These are phyloP conservation scores for Miscanthus sacchariflorus DNA, from an alignment of 202 grass and related monocot species.

Conservation along the genomic window DNA sequence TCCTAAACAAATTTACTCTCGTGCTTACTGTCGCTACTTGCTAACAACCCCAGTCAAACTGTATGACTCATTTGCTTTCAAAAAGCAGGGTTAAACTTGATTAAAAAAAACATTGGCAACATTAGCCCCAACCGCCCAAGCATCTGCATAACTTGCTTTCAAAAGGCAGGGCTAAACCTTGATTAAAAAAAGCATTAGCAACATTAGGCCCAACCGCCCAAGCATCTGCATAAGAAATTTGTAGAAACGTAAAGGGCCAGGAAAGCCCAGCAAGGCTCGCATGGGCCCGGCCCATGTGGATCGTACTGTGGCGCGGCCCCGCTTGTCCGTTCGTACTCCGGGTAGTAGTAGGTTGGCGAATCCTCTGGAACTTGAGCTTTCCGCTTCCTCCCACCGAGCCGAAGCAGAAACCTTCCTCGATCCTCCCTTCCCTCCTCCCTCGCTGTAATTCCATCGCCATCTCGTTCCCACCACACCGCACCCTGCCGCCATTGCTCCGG, in stretches of 20 bases:
- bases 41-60: no score
- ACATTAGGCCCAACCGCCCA: not conserved
- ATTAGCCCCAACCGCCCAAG: not conserved
- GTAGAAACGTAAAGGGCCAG: not conserved
- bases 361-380: conserved; percentile 41
- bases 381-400: conserved; percentile 20
- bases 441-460: not conserved
- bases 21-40: no score
- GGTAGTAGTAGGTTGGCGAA: conserved; percentile 13
- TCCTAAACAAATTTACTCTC: no score
- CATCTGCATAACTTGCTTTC: no score
- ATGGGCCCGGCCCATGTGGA: not conserved
- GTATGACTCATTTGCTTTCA: no score
- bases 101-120: no score
- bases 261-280: not conserved
- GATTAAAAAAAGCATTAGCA: no score
- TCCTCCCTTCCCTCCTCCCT: not conserved
- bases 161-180: no score
- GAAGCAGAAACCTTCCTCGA: not conserved
- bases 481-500: conserved; percentile 2
- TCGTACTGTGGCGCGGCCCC: not conserved
- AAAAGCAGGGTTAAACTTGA: no score
- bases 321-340: no score
- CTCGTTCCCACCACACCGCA: not conserved
- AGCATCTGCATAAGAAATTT: not conserved